phyloP scores from a whole-genome alignment of 2,329 filamentous ascomycete genomes.

The Claviceps capensis region DNA sequence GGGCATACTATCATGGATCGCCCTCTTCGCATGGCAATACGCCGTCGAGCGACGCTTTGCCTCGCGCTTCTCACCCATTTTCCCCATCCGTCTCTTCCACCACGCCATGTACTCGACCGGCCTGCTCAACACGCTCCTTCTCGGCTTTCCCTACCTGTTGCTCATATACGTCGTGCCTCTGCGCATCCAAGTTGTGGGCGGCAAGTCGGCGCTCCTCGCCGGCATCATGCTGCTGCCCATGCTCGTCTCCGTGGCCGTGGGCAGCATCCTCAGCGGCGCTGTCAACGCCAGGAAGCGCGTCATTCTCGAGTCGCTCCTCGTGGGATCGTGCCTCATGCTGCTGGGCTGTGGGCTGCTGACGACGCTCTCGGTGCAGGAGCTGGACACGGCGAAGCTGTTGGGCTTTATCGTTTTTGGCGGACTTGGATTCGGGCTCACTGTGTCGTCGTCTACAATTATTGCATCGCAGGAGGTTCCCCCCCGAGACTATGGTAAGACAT shows the following conservation, averaged over 20 bases:
- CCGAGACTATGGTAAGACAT: slow-evolving; percentile 29
- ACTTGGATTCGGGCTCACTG: slow-evolving; percentile 36
- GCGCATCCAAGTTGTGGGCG: slow-evolving; percentile 35
- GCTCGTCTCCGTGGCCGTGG: slow-evolving; percentile 33
- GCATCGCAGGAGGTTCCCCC: slow-evolving; percentile 27
- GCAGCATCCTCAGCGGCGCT: slow-evolving; percentile 27
- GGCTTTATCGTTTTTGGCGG: slow-evolving; percentile 38
- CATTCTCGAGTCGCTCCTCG: slow-evolving; percentile 29
- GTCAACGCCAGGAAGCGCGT: slow-evolving; percentile 28
- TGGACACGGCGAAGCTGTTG: slow-evolving; percentile 30
- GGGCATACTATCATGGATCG: slow-evolving; percentile 16
- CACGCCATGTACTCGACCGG: slow-evolving; percentile 31
- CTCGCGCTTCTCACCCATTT: slow-evolving; percentile 22
- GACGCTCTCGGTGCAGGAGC: slow-evolving; percentile 16
- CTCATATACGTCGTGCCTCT: slow-evolving; percentile 36
- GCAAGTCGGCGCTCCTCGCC: slow-evolving; percentile 29
- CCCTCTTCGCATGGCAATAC: slow-evolving; percentile 18
- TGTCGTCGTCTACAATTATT: slow-evolving; percentile 33
- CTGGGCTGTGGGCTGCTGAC: slow-evolving; percentile 34
- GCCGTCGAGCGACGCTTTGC: slow-evolving; percentile 12
- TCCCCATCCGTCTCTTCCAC: slow-evolving; percentile 34
- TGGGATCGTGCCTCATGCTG: slow-evolving; percentile 27
- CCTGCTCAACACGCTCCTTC: slow-evolving; percentile 30
- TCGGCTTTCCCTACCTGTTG: slow-evolving; percentile 37
- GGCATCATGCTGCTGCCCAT: slow-evolving; percentile 40